Evolutionary conservation across 2,329 filamentous ascomycete species (phyloP), one percentile per base, ranked within the genome.

Genomic region (Fusarium sp.): DNA sequence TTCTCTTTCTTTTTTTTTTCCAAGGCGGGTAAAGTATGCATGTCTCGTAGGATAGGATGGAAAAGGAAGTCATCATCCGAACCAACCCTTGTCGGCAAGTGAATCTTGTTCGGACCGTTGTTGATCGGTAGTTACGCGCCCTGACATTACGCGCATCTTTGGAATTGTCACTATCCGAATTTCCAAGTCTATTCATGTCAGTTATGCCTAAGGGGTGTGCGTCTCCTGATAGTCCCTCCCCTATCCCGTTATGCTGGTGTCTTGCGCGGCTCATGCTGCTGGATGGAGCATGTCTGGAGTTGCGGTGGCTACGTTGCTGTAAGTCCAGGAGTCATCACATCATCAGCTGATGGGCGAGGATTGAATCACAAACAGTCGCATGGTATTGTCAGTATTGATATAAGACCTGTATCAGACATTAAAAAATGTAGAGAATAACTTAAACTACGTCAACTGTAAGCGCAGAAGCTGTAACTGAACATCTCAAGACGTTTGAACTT

Each of bases 11-110:
- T 18, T n/a, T 50, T 29, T 18, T 50, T 27, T 50, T 29, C 9
- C 24, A 29, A n/a, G 35, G 29, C 22, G 20, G 20, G n/a, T 50
- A 50, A 56, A 59, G 9, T 11, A 38, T 42, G 61, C 31, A 60
- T 69, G 64, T 74, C 61, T 74, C 64, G 61, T 59, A n/a, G 42
- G 54, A 31, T 47, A 10, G 20, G 24, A 24, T 22, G 50, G 11
- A 24, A 52, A 68, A 34, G n/a, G 35, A 50, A 35, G 24, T 29
- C 24, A 18, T 29, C 45, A 6, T 37, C 72, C 27, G 40, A 6
- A 34, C 13, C 27, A n/a, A 16, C 31, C 35, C 20, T 27, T 35
- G 45, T 37, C 57, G 64, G 38, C 50, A 27, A 62, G 60, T 66
- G 35, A 35, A 29, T 56, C 16, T n/a, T 34, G 35, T 67, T 70